Conservation (phyloP, 2,329 filamentous ascomycete species). For the Penicillium sp. region DNA sequence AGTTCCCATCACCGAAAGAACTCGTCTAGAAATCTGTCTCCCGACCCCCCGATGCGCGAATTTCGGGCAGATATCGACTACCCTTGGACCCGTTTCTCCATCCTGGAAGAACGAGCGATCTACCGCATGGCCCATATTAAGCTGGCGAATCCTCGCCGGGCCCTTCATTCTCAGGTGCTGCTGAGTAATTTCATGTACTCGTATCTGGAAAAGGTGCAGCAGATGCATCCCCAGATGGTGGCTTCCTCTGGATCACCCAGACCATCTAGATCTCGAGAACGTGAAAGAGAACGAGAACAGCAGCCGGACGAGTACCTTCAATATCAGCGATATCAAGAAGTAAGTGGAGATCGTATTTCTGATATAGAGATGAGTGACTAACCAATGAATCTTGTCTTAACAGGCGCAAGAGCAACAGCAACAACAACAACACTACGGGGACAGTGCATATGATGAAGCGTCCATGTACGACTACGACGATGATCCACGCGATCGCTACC, state of each 20-base stretch:
- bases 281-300: background rate
- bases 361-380: background rate
- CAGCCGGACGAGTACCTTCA: conserved; percentile 45
- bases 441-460: conserved; percentile 50
- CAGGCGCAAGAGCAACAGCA: conserved; percentile 31
- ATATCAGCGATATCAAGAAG: conserved; percentile 50
- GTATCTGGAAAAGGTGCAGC: conserved; percentile 96
- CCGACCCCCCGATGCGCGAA: conserved; percentile 72
- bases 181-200: conserved; percentile 99
- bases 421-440: conserved; percentile 39
- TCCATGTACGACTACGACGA: conserved; percentile 54
- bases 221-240: conserved; percentile 96
- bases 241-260: conserved; percentile 75
- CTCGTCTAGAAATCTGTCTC: conserved; percentile 70
- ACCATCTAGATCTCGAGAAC: conserved; percentile 38
- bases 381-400: background rate
- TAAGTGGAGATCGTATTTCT: conserved; percentile 25
- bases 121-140: conserved; percentile 99
- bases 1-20: conserved; percentile 67
- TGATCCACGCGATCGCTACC: conserved; percentile 39
- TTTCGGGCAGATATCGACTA: conserved; percentile 89
- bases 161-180: conserved; percentile 89
- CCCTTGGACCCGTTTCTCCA: conserved; percentile 92
- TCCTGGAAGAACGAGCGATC: conserved; percentile 92
- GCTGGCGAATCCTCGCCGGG: conserved; percentile 90